Evolutionary conservation across 352 stramenopile genomes (phyloP).

Genomic region (Globisporangium solare): DNA sequence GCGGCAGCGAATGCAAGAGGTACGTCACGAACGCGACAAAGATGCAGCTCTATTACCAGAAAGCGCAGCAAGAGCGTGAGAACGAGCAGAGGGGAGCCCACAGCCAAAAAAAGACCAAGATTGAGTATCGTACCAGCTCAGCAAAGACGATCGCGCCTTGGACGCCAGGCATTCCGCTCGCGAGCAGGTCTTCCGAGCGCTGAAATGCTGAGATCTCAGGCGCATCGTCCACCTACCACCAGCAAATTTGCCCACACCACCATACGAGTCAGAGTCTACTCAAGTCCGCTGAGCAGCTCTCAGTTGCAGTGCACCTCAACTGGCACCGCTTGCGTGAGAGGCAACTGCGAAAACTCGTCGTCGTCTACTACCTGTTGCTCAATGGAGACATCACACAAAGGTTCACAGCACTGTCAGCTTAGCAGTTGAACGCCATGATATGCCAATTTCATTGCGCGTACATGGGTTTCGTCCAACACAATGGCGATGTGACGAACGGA

Average conservation of each 20-base stretch:
- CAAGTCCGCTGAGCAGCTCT: too few relatives aligned
- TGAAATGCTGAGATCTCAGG: constrained; percentile 7
- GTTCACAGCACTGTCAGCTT: neutral
- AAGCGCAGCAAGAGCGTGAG: neutral
- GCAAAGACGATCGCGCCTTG: constrained; percentile 41
- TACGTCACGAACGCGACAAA: constrained; percentile 65
- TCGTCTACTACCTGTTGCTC: constrained; percentile 10
- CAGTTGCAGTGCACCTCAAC: too few relatives aligned
- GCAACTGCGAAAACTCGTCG: constrained; percentile 26
- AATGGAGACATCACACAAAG: neutral
- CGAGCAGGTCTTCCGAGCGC: constrained; percentile 1
- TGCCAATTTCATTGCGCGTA: neutral
- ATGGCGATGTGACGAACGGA: too few relatives aligned
- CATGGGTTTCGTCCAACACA: too few relatives aligned
- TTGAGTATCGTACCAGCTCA: constrained; percentile 23
- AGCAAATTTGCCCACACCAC: too few relatives aligned
- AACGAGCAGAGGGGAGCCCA: neutral
- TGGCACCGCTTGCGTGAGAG: too few relatives aligned
- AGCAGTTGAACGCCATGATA: neutral
- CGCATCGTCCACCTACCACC: constrained; percentile 1
- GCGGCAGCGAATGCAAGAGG: constrained; percentile 44
- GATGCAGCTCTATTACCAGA: constrained; percentile 42
- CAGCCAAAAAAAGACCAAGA: neutral
- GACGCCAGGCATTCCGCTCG: constrained; percentile 23
- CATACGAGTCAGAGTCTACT: too few relatives aligned